Conservation (phyloP, 2,329 filamentous ascomycete genomes). For the Fusarium sororula region DNA sequence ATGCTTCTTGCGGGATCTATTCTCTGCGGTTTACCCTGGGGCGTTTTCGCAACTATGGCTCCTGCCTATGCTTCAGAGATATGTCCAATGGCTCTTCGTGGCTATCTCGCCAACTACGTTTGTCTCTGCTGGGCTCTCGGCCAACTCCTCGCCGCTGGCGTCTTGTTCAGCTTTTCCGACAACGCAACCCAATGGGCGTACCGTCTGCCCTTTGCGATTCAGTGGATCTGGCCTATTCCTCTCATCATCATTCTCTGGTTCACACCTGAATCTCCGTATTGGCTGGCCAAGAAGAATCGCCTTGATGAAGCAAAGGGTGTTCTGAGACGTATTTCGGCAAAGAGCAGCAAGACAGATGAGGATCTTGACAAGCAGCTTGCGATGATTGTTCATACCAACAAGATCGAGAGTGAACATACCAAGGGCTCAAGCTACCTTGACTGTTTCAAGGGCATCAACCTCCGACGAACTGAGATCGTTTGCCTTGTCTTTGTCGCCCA, state of each 20-base stretch:
- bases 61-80: constrained; percentile 58
- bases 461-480: constrained; percentile 57
- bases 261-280: constrained; percentile 49
- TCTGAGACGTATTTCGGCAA: constrained; percentile 48
- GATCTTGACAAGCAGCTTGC: constrained; percentile 48
- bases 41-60: constrained; percentile 54
- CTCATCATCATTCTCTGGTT: constrained; percentile 43
- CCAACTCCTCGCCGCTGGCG: constrained; percentile 50
- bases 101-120: constrained; percentile 53
- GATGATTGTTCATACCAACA: constrained; percentile 74
- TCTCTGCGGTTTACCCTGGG: constrained; percentile 55
- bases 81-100: constrained; percentile 52
- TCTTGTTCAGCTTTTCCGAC: constrained; percentile 23
- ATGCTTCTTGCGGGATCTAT: constrained; percentile 57
- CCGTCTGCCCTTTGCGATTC: constrained; percentile 49
- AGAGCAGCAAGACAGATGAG: constrained; percentile 49
- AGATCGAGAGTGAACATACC: constrained; percentile 53
- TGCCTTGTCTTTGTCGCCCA: constrained; percentile 54
- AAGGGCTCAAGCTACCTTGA: constrained; percentile 54
- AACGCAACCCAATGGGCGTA: constrained; percentile 47
- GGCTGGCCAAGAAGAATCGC: constrained; percentile 42
- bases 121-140: constrained; percentile 56
- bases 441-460: constrained; percentile 58
- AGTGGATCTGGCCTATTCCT: constrained; percentile 49
- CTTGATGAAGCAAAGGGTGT: constrained; percentile 42